phyloP scores from a whole-genome alignment of 2,329 filamentous ascomycete species.

The Dothistroma septosporum region DNA sequence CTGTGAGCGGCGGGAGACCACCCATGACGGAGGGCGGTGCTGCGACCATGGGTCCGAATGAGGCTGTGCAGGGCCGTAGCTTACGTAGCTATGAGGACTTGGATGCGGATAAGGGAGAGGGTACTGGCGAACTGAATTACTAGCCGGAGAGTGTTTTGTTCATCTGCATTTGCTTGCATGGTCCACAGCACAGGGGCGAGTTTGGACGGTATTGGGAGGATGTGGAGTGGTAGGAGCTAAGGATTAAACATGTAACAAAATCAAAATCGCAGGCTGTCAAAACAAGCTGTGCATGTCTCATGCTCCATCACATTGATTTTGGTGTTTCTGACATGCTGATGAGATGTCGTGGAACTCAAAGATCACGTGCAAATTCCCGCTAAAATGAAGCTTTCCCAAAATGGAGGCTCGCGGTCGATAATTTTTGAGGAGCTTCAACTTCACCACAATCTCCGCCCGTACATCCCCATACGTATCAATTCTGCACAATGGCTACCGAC shows the following conservation, averaged over 20 bases:
- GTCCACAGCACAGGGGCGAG: background rate
- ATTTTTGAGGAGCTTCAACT: background rate
- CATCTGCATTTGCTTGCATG: conserved; percentile 1
- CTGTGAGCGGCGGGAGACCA: conserved; percentile 23
- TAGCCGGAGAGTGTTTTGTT: conserved; percentile 39
- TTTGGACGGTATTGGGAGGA: background rate
- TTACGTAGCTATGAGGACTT: conserved; percentile 97
- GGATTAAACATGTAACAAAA: background rate
- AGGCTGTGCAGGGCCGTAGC: conserved; percentile 87
- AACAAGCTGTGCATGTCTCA: too few species aligned
- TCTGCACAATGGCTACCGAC: conserved; percentile 36
- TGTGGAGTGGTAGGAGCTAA: background rate
- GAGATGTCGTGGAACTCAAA: background rate
- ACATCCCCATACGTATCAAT: background rate
- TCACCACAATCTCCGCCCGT: background rate
- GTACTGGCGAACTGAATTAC: conserved; percentile 85
- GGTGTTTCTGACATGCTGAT: background rate
- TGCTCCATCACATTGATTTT: background rate
- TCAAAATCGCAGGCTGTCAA: background rate
- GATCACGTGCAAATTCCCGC: background rate
- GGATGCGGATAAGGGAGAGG: conserved; percentile 63
- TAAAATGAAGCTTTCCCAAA: background rate
- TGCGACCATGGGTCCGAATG: conserved; percentile 72
- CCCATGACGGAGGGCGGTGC: conserved; percentile 58
- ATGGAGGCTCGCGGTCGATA: background rate